These are phyloP conservation scores for Bacterosira constricta DNA, from an alignment of 108 stramenopile genomes.

Conservation along the genomic window DNA sequence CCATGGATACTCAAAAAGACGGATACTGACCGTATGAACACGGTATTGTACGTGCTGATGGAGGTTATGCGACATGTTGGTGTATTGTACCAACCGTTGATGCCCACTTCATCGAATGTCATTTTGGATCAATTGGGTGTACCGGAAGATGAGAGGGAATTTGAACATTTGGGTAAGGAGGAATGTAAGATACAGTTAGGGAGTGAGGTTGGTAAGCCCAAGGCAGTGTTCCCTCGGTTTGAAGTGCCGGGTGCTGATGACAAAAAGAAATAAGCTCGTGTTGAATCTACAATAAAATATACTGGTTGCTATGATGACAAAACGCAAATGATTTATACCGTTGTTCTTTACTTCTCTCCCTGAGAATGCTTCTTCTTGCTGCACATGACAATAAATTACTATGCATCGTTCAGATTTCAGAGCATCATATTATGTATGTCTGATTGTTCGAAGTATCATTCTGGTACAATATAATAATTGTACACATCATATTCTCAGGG, in stretches of 20 bases:
- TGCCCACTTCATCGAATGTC: conserved; percentile 80
- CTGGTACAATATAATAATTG: too few species aligned
- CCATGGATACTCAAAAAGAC: conserved; percentile 94
- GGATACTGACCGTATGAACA: conserved; percentile 80
- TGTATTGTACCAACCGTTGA: conserved; percentile 93
- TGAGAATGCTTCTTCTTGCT: too few species aligned
- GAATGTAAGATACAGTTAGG: conserved; percentile 59
- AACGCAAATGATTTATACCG: too few species aligned
- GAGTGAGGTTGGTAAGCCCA: conserved; percentile 64
- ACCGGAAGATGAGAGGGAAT: conserved; percentile 72
- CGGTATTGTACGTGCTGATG: conserved; percentile 88
- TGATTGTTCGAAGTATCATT: too few species aligned
- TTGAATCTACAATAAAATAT: too few species aligned
- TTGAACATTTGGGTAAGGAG: conserved; percentile 64
- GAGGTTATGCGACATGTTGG: conserved; percentile 89
- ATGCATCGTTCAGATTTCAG: too few species aligned
- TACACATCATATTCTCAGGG: too few species aligned
- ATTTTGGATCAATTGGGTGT: conserved; percentile 90
- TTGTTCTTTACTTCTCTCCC: too few species aligned
- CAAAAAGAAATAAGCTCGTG: too few species aligned
- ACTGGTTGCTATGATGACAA: too few species aligned
- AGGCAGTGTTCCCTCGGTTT: conserved; percentile 77
- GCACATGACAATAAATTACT: too few species aligned
- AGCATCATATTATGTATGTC: too few species aligned
- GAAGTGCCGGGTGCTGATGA: conserved; percentile 66